A percentile compares a stretch with the other conserved stretches of the same genome.
Conservation (phyloP, 441 rosid species). For the Gossypium lobatum region DNA sequence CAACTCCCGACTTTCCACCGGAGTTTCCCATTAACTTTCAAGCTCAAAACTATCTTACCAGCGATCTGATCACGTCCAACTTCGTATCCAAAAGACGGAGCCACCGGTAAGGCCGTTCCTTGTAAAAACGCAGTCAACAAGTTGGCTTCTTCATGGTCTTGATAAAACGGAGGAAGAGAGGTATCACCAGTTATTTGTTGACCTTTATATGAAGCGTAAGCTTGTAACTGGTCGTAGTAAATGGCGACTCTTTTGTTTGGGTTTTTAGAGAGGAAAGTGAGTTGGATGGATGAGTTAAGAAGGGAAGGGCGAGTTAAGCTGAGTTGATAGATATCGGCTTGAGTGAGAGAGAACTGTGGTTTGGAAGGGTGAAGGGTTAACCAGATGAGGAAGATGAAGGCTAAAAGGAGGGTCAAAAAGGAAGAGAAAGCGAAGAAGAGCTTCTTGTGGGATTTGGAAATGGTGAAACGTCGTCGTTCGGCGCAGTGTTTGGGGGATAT, state of each 20-base stretch:
- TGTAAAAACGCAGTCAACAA: constrained; percentile 40
- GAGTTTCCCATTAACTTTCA: constrained; percentile 47
- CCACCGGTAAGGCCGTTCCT: constrained; percentile 46
- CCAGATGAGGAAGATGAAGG: constrained; percentile 42
- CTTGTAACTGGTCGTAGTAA: constrained; percentile 53
- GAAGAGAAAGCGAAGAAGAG: constrained; percentile 34
- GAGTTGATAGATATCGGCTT: constrained; percentile 44
- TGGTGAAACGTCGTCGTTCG: constrained; percentile 19
- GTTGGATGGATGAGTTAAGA: constrained; percentile 55
- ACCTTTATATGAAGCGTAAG: constrained; percentile 49
- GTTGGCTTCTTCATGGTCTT: constrained; percentile 44
- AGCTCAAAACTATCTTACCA: constrained; percentile 34
- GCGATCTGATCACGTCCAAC: constrained; percentile 44
- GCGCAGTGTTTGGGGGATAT: constrained; percentile 64
- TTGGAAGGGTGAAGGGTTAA: constrained; percentile 50
- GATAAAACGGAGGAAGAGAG: constrained; percentile 52
- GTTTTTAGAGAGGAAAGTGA: constrained; percentile 44
- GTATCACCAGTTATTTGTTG: constrained; percentile 56
- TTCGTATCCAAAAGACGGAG: constrained; percentile 43
- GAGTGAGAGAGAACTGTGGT: constrained; percentile 47
- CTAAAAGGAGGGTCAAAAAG: constrained; percentile 32
- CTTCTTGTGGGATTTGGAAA: constrained; percentile 34
- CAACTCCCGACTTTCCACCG: constrained; percentile 68
- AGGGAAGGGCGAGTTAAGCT: constrained; percentile 42
- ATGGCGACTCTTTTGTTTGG: constrained; percentile 53